Percentiles rank a stretch among this genome's conserved stretches.
Evolutionary conservation across 2,329 filamentous ascomycete genomes (phyloP).

Genomic region (Verticillium dahliae): DNA sequence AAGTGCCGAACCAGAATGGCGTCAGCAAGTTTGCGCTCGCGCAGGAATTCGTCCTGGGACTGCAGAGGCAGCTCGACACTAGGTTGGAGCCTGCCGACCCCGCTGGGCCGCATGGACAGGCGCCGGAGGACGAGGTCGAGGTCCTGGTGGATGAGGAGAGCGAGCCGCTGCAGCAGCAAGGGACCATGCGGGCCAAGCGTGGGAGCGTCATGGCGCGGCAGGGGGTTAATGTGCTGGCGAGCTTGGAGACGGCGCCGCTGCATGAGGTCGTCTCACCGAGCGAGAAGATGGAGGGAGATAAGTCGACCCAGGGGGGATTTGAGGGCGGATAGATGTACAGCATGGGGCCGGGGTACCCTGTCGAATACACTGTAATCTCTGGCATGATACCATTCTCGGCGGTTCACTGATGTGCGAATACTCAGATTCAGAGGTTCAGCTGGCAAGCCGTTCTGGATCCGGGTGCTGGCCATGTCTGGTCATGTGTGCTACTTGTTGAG

Average conservation of each 20-base stretch:
- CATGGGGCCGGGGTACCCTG: neutral
- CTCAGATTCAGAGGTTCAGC: no score
- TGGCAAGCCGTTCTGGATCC: no score
- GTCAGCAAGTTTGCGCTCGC: constrained; percentile 45
- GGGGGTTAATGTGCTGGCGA: constrained; percentile 21
- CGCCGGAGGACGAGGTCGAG: constrained; percentile 27
- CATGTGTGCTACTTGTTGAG: no score
- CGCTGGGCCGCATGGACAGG: constrained; percentile 16
- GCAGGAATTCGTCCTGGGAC: constrained; percentile 41
- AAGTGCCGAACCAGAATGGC: constrained; percentile 41
- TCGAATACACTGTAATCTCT: neutral
- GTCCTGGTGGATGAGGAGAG: constrained; percentile 42
- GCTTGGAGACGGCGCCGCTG: constrained; percentile 46
- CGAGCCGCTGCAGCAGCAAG: constrained; percentile 46
- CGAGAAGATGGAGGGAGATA: constrained; percentile 6
- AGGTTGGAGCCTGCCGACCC: constrained; percentile 28
- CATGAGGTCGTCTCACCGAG: constrained; percentile 12
- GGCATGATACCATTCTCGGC: no score
- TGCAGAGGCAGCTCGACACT: constrained; percentile 43
- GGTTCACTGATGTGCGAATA: no score
- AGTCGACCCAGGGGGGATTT: constrained; percentile 12
- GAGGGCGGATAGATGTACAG: constrained; percentile 4
- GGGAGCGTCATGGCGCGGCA: constrained; percentile 45
- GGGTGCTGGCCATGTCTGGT: no score
- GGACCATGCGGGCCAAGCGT: constrained; percentile 38